Evolutionary conservation across 768 basidiomycete species (phyloP).

Genomic region (Pisolithus orientalis): DNA sequence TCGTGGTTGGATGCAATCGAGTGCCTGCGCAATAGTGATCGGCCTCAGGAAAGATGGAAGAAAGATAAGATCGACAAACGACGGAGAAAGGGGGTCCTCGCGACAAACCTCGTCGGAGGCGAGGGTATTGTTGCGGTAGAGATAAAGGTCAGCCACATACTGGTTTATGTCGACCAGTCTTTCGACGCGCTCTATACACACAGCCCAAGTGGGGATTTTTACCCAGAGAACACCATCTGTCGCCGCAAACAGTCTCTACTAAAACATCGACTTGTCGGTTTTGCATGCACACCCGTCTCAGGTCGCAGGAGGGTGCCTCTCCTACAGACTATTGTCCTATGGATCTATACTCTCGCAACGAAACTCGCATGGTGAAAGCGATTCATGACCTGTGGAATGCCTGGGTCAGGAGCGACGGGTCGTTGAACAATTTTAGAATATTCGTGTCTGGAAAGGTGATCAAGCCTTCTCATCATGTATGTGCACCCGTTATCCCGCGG

Average conservation of each 20-base stretch:
- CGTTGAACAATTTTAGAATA: conserved; percentile 76
- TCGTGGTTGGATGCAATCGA: conserved; percentile 59
- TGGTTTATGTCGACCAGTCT: background rate
- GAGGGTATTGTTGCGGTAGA: conserved; percentile 63
- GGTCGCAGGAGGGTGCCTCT: conserved; percentile 26
- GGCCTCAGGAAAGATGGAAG: conserved; percentile 52
- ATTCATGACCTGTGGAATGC: conserved; percentile 63
- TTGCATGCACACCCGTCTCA: conserved; percentile 78
- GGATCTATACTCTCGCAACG: conserved; percentile 78
- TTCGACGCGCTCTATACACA: conserved; percentile 2
- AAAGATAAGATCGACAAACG: conserved; percentile 55
- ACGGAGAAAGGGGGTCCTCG: conserved; percentile 57
- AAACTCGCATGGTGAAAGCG: conserved; percentile 54
- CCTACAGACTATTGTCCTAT: conserved; percentile 72
- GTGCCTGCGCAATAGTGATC: conserved; percentile 35
- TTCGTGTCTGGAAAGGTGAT: conserved; percentile 64
- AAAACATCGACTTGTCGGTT: conserved; percentile 82
- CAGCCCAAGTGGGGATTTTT: conserved; percentile 99
- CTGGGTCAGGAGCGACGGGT: conserved; percentile 62
- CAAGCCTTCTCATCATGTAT: conserved; percentile 52
- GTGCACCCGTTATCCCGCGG: conserved; percentile 12
- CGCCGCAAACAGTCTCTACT: conserved; percentile 44
- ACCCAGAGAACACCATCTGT: conserved; percentile 57
- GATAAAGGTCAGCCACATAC: conserved; percentile 65
- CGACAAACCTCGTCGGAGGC: conserved; percentile 72